Percentiles rank a stretch among this genome's conserved stretches.
These are phyloP conservation scores for Phaeosphaeria sp. DNA, from an alignment of 2,329 filamentous ascomycete genomes.

Conservation along the genomic window DNA sequence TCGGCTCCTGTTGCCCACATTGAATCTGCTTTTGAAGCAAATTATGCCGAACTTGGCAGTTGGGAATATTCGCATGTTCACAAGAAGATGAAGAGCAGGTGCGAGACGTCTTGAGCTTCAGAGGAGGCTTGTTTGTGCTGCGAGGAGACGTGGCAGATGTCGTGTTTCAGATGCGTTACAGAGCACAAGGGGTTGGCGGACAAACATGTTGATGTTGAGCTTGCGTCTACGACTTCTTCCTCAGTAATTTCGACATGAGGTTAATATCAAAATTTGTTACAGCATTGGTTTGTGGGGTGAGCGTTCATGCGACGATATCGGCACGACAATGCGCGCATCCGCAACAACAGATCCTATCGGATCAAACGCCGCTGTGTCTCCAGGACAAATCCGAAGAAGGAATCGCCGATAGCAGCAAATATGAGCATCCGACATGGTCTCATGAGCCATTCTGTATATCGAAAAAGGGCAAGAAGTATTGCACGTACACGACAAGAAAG, in stretches of 20 bases:
- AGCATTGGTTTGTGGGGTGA: constrained; percentile 10
- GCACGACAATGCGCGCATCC: constrained; percentile 15
- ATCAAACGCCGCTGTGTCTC: constrained; percentile 15
- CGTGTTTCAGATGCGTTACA: constrained; percentile 30
- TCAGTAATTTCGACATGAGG: neutral
- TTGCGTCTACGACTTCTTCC: constrained; percentile 1
- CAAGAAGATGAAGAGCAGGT: neutral
- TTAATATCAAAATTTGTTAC: neutral
- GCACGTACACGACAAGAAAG: constrained; percentile 20
- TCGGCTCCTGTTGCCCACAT: constrained; percentile 1
- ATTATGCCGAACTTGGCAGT: too few species aligned
- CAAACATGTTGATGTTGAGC: constrained; percentile 10
- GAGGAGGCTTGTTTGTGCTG: neutral
- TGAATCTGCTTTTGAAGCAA: too few species aligned
- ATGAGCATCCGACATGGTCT: constrained; percentile 16
- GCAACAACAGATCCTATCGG: constrained; percentile 13
- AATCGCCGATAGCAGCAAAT: neutral
- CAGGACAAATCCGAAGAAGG: neutral
- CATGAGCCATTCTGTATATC: constrained; percentile 20
- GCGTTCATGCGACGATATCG: constrained; percentile 1
- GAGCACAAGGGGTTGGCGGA: constrained; percentile 8
- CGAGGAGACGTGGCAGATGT: neutral
- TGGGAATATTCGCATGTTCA: neutral
- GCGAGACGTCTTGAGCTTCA: neutral
- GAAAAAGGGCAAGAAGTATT: constrained; percentile 20